Percentiles rank a stretch among this genome's conserved stretches.
Conservation (phyloP, 495 filamentous ascomycete genomes). For the Tuber brumale region DNA sequence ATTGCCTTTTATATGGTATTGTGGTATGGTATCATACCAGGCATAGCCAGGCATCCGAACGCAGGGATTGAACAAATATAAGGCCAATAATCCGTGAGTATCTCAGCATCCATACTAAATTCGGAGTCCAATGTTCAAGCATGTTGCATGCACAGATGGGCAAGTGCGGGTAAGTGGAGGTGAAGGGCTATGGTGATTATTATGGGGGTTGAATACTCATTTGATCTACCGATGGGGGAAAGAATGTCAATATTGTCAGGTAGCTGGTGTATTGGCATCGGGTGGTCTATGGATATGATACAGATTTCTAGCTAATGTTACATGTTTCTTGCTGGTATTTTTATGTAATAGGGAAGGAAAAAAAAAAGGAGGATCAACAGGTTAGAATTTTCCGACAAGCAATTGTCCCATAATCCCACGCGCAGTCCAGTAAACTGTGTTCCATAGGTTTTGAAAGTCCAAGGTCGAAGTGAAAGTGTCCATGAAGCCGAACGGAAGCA, state of each 20-base stretch:
- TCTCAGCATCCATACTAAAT: too few relatives aligned
- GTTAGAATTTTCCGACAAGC: slow-evolving; percentile 63
- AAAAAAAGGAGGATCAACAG: not conserved
- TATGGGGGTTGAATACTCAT: not conserved
- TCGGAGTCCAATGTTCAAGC: too few relatives aligned
- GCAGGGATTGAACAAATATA: too few relatives aligned
- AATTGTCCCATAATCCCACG: slow-evolving; percentile 68
- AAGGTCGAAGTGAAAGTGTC: slow-evolving; percentile 69
- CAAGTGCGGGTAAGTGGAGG: not conserved
- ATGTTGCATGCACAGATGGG: too few relatives aligned
- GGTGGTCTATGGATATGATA: not conserved
- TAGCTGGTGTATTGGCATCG: not conserved
- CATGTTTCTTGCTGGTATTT: not conserved
- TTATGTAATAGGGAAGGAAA: not conserved
- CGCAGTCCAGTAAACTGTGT: slow-evolving; percentile 62
- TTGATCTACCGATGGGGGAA: not conserved
- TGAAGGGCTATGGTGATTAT: not conserved
- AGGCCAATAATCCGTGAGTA: too few relatives aligned
- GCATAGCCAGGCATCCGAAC: too few relatives aligned
- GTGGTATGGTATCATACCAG: not conserved
- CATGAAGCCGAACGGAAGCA: slow-evolving; percentile 80
- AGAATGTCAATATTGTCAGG: not conserved
- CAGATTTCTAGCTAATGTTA: not conserved
- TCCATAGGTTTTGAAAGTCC: slow-evolving; percentile 72
- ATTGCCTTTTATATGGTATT: not conserved